Percentiles rank a stretch among this genome's conserved stretches.
Evolutionary conservation across 23 red algal species (phyloP).

Genomic region (Gracilaria gracilis): DNA sequence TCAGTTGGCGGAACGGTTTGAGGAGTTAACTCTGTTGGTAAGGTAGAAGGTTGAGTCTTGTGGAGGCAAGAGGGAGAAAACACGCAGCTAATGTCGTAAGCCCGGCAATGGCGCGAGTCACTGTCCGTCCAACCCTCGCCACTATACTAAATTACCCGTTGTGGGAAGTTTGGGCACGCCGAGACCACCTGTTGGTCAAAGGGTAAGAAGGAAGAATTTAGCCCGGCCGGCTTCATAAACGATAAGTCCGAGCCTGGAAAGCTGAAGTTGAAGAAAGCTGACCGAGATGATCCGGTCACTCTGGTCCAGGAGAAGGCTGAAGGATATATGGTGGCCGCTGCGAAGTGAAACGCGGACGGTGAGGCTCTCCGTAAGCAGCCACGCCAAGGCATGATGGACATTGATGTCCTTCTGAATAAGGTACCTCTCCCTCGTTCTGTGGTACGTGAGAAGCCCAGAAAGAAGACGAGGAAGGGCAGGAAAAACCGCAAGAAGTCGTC

Average conservation of each 20-base stretch:
- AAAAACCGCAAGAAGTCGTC: neutral
- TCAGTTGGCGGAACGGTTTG: neutral
- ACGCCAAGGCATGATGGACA: constrained; percentile 4
- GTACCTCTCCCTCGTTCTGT: neutral
- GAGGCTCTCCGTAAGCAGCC: neutral
- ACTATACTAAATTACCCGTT: neutral
- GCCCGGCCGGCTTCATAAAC: neutral
- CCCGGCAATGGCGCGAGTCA: neutral
- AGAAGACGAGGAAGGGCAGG: neutral
- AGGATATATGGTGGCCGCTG: neutral
- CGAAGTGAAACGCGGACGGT: constrained; percentile 5
- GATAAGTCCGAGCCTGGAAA: neutral
- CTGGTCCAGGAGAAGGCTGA: neutral
- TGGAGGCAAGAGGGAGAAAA: neutral
- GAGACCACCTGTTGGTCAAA: constrained; percentile 28
- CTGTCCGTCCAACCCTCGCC: neutral
- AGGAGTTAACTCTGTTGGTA: neutral
- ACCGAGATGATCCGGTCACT: neutral
- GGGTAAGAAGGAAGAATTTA: neutral
- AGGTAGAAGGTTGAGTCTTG: neutral
- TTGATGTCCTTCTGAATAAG: neutral
- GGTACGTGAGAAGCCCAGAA: neutral
- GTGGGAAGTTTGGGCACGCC: constrained; percentile 14
- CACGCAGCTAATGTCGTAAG: neutral
- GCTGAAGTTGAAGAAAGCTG: neutral